phyloP scores from a whole-genome alignment of 306 rosid species.

The Dryas drummondii region DNA sequence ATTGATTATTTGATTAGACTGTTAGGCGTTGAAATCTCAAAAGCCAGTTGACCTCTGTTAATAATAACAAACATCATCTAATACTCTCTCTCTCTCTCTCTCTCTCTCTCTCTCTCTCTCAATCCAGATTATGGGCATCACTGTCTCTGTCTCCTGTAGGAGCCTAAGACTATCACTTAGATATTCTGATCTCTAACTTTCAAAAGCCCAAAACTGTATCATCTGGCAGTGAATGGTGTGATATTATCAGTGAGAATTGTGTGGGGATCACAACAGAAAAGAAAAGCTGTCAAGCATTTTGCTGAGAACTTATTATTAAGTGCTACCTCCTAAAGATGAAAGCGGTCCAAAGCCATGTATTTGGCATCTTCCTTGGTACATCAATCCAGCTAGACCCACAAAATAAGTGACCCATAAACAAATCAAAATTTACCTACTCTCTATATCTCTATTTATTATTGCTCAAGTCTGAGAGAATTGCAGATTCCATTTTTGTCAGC shows the following conservation, averaged over 20 bases:
- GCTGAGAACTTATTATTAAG: constrained; percentile 1
- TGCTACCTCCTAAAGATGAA: background rate
- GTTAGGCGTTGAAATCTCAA: background rate
- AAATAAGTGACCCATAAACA: constrained; percentile 1
- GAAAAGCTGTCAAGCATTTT: constrained; percentile 7
- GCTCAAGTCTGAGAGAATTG: background rate
- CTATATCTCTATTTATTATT: background rate
- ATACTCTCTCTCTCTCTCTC: too few relatives aligned
- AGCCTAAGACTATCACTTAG: background rate
- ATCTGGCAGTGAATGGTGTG: background rate
- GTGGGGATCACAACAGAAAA: background rate
- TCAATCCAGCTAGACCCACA: constrained; percentile 44
- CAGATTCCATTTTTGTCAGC: constrained; percentile 20
- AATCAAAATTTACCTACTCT: constrained; percentile 22
- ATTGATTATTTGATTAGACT: background rate
- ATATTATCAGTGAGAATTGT: background rate
- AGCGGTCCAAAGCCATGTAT: background rate
- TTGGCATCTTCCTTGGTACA: constrained; percentile 25
- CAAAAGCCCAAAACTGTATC: background rate
- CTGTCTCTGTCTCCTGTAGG: background rate
- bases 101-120: background rate
- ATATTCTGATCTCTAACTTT: background rate
- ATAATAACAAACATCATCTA: too few relatives aligned
- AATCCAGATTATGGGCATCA: too few relatives aligned
- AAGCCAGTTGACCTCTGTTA: background rate